Evolutionary conservation across 768 basidiomycete species (phyloP), one percentile per base, ranked within the genome.

Genomic region (Termitomyces sp.): DNA sequence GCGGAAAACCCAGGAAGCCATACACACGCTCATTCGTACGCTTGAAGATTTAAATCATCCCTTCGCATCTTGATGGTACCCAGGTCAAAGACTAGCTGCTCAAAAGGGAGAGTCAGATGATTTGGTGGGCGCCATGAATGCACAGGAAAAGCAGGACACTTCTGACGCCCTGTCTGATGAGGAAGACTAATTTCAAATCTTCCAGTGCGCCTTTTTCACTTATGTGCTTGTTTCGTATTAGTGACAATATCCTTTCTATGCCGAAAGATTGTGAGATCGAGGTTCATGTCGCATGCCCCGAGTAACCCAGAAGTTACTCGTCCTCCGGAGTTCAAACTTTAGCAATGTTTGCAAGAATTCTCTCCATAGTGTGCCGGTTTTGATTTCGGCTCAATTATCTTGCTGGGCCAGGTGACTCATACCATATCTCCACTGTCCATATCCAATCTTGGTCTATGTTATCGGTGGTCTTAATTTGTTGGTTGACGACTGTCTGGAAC

Each of bases 21-120:
- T 98, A 60, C 92, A 95, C 65, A 90, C 87, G 3, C 80, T 98
- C 22, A 98, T 98, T 66, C 87, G 96, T 98, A 65, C 68, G 93
- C 79, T 51, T 49, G 32, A 18, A 26, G 29, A 47, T 37, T 53
- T 20, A 3, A 41, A 32, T 41, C 53, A 12, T 58, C 36, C 50
- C 26, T 47, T 32, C 13, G 18, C 6, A 47, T 20, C 24, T 26
- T 60, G 31, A 52, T 42, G 20, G 41, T 42, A 24, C 56, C 24
- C 60, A 94, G 92, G 92, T 46, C 88, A 88, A 75, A 77, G 92
- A 51, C 79, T 94, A 47, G 84, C 89, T 27, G 80, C 85, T 39
- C 88, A 92, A 67, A 90, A 90, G 61, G 89, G 90, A 3, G 78
- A 87, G 46, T 82, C 86, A 3, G 88, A 90, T 62, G 92, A 93